A percentile compares a stretch with the other conserved stretches of the same genome.
phyloP scores from a whole-genome alignment of 768 basidiomycete species.

The Steccherinum ochraceum region DNA sequence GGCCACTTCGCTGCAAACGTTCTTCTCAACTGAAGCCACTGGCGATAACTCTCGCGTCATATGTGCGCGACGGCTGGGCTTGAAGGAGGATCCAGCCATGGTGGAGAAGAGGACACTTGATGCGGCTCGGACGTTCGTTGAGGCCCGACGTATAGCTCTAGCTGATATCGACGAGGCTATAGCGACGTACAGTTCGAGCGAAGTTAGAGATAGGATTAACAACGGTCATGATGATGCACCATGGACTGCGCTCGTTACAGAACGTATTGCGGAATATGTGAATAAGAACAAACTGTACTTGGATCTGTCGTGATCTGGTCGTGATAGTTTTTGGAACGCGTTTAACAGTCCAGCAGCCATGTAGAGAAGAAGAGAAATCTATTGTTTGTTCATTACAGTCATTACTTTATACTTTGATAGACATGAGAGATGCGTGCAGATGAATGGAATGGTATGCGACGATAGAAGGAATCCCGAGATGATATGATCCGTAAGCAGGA shows the following conservation, averaged over 20 bases:
- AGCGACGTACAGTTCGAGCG: conserved; percentile 62
- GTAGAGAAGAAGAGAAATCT: conserved; percentile 8
- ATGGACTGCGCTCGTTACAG: conserved; percentile 46
- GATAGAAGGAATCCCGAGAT: neutral
- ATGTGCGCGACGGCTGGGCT: conserved; percentile 48
- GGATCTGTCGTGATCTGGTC: too few species aligned
- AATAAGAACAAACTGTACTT: conserved; percentile 39
- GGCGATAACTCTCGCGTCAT: conserved; percentile 58
- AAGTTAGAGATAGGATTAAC: conserved; percentile 44
- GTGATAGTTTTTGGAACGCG: too few species aligned
- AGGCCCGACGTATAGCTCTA: conserved; percentile 45
- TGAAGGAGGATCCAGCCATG: conserved; percentile 21
- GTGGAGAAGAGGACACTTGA: conserved; percentile 23
- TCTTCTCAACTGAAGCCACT: conserved; percentile 42
- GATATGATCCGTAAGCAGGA: neutral
- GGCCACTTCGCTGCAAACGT: conserved; percentile 44
- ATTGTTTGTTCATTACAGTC: conserved; percentile 1
- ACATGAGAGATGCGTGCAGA: too few species aligned
- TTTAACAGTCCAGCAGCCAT: too few species aligned
- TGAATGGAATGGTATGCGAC: neutral
- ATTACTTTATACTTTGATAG: too few species aligned
- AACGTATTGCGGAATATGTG: conserved; percentile 46
- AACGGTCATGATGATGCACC: conserved; percentile 18
- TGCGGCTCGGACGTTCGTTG: conserved; percentile 43
- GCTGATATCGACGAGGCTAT: conserved; percentile 55